A percentile compares a stretch with the other conserved stretches of the same genome.
Conservation (phyloP, 495 filamentous ascomycete species). For the Talaromyces thailandensis region DNA sequence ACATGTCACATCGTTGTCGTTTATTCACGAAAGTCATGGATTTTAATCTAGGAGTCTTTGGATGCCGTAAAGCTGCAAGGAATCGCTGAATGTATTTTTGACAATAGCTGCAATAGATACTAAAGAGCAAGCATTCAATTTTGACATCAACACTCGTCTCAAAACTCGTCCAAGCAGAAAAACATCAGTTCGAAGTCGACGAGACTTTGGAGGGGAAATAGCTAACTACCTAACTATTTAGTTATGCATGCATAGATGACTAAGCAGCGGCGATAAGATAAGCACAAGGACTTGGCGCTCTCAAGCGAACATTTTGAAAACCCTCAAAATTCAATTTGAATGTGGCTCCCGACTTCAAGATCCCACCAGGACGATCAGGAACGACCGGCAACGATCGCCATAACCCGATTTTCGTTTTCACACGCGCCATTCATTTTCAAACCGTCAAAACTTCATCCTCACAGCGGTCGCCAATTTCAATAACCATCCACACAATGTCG, state of each 20-base stretch:
- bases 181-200: background rate
- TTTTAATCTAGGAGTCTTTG: background rate
- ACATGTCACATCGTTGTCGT: background rate
- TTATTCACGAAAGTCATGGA: background rate
- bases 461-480: background rate
- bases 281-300: slow-evolving; percentile 22
- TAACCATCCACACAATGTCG: slow-evolving; percentile 23
- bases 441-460: background rate
- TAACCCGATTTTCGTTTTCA: background rate
- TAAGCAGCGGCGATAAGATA: slow-evolving; percentile 41
- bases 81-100: too few relatives aligned
- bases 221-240: too few relatives aligned
- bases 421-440: background rate
- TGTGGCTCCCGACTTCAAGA: slow-evolving; percentile 4
- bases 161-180: background rate
- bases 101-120: background rate
- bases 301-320: slow-evolving; percentile 35
- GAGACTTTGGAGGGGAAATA: background rate
- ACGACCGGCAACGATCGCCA: background rate
- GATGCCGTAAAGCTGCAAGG: background rate
- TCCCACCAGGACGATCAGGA: background rate
- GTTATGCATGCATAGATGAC: slow-evolving; percentile 11
- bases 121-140: background rate
- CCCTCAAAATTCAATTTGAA: slow-evolving; percentile 39
- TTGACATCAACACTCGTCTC: too few relatives aligned